Base-by-base conservation (phyloP, 2,329 filamentous ascomycete genomes). In the Pezicula carpinea region DNA sequence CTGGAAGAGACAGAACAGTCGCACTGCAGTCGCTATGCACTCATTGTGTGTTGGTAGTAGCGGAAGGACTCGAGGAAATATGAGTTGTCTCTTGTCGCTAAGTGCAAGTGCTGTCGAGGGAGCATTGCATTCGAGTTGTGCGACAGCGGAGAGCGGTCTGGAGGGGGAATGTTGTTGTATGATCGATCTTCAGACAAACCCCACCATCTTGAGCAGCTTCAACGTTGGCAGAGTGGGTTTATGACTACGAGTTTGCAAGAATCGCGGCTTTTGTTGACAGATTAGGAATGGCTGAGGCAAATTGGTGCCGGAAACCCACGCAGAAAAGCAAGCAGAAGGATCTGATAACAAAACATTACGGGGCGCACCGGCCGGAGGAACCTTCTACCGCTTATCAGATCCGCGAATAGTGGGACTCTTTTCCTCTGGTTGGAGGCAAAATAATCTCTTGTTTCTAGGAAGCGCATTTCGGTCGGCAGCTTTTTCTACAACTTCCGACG, bases 81-180 rank as follows among this genome's bases (percentile, higher is more conserved):
- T 39, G 44, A 39, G 38, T 42, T 32, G 45, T 47, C 41, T 40
- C 47, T 53, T 57, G 53, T 53, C 50, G 54, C 39, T 48, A 46
- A 40, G 26, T 11, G 26, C 5, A 2, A 11, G 53, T 49, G 49
- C 42, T 59, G 57, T 57, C 57, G 55, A 52, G 55, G 54, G 42
- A 59, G 52, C 58, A 60, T 59, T 50, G 51, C n/a, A n/a, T n/a
- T n/a, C n/a, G n/a, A n/a, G n/a, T 29, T 49, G 52, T 53, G 35
- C 22, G 38, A 23, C n/a, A 11, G 8, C 38, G 15, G 34, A 23
- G 43, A 48, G 54, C 50, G 48, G 57, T 53, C 50, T 52, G 44
- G 43, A 22, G 38, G 22, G 47, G 44, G 19, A 14, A 45, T 21
- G 61, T 55, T 67, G 22, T 23, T 32, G 21, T 43, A 26, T 19